These are phyloP conservation scores for Ogataea populi-albae DNA, from an alignment of 805 yeast genomes.

Conservation along the genomic window DNA sequence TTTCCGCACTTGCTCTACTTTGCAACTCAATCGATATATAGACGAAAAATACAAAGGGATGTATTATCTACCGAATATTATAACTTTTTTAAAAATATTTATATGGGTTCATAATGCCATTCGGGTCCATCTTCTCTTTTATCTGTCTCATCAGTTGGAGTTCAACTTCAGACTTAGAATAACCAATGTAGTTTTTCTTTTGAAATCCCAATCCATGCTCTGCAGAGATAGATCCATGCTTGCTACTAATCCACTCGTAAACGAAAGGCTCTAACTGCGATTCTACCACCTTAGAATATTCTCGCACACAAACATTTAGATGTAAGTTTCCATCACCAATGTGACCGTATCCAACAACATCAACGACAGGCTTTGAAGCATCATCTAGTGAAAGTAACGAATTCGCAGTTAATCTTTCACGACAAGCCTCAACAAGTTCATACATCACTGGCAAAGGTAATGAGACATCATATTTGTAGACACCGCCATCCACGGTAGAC, in stretches of 20 bases:
- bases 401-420: constrained; percentile 52
- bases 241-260: constrained; percentile 77
- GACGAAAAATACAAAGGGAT: no score
- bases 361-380: constrained; percentile 69
- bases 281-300: constrained; percentile 78
- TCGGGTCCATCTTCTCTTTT: constrained; percentile 85
- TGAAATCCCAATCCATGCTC: constrained; percentile 98
- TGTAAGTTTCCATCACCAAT: constrained; percentile 97
- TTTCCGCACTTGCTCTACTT: background rate
- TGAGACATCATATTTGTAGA: constrained; percentile 95
- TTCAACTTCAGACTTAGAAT: constrained; percentile 73
- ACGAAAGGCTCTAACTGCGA: constrained; percentile 87
- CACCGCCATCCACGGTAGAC: constrained; percentile 82
- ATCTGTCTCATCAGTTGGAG: constrained; percentile 72
- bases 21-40: background rate
- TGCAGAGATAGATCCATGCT: constrained; percentile 88
- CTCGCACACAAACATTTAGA: constrained; percentile 86
- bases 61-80: no score
- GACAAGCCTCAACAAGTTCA: constrained; percentile 76
- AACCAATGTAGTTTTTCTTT: constrained; percentile 84
- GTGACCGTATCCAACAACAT: constrained; percentile 96
- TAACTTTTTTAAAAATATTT: constrained; percentile 80
- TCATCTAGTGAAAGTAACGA: constrained; percentile 63
- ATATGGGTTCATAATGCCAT: constrained; percentile 90
- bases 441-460: constrained; percentile 81